Evolutionary conservation across 31 red algal species (phyloP).

Genomic region (Endocladia muricata): DNA sequence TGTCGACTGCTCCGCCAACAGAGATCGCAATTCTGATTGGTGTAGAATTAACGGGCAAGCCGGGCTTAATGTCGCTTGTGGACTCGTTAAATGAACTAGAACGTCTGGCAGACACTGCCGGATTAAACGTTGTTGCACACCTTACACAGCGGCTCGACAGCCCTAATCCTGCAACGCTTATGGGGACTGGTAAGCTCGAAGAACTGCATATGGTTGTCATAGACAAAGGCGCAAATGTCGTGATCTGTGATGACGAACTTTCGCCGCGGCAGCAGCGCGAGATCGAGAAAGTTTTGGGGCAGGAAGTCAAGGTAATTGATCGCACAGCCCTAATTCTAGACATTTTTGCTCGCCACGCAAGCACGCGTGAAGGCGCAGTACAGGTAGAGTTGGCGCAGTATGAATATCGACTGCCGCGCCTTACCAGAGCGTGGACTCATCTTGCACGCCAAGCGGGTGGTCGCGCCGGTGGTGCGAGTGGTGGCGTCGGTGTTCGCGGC

Average conservation of each 20-base stretch:
- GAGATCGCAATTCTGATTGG: too few species aligned
- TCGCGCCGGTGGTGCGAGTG: too few species aligned
- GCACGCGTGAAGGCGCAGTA: constrained; percentile 75
- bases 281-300: constrained; percentile 77
- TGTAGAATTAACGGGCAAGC: constrained; percentile 30
- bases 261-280: constrained; percentile 85
- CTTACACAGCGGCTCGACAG: constrained; percentile 43
- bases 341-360: constrained; percentile 96
- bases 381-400: constrained; percentile 92
- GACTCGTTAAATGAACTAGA: constrained; percentile 77
- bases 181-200: constrained; percentile 85
- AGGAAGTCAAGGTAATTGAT: constrained; percentile 89
- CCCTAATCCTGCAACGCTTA: constrained; percentile 64
- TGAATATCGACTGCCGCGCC: constrained; percentile 84
- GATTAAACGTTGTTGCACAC: constrained; percentile 69
- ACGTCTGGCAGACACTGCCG: constrained; percentile 77
- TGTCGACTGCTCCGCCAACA: too few species aligned
- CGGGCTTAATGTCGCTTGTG: too few species aligned
- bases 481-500: constrained; percentile 77
- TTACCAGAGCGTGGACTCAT: constrained; percentile 95
- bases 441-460: constrained; percentile 84
- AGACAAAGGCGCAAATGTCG: constrained; percentile 39
- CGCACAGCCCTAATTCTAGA: constrained; percentile 94
- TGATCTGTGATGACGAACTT: constrained; percentile 86
- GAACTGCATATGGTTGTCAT: constrained; percentile 55